These are phyloP conservation scores for Suhomyces ambrosiae DNA, from an alignment of 1,139 yeast genomes.

Conservation along the genomic window DNA sequence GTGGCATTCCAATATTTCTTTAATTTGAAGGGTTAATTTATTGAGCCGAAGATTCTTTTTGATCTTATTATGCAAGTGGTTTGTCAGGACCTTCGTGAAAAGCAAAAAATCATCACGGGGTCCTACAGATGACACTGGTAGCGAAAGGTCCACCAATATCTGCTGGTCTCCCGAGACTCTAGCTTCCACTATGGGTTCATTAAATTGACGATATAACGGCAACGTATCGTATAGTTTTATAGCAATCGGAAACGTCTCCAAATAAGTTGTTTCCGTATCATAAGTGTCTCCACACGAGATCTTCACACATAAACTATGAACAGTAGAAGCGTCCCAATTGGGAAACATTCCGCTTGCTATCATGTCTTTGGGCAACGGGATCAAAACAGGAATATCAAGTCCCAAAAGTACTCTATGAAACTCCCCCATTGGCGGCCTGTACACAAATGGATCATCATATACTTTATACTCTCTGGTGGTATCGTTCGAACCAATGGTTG, in stretches of 20 bases:
- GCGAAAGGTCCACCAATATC: conserved; percentile 42
- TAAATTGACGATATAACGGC: conserved; percentile 55
- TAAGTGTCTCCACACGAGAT: conserved; percentile 37
- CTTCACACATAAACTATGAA: conserved; percentile 38
- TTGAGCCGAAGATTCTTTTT: conserved; percentile 46
- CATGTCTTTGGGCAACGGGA: conserved; percentile 59
- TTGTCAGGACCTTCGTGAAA: conserved; percentile 40
- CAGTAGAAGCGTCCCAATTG: conserved; percentile 44
- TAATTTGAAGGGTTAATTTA: conserved; percentile 49
- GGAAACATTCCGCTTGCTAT: conserved; percentile 46
- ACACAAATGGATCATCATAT: conserved; percentile 40
- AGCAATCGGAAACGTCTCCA: conserved; percentile 48
- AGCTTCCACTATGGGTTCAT: conserved; percentile 49
- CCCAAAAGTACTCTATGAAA: conserved; percentile 48
- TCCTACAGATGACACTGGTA: conserved; percentile 53
- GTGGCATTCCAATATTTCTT: conserved; percentile 51
- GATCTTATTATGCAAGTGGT: conserved; percentile 35
- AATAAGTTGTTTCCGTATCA: conserved; percentile 32
- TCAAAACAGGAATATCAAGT: conserved; percentile 59
- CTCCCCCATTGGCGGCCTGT: conserved; percentile 40
- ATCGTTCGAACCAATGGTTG: conserved; percentile 48
- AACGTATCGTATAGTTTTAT: conserved; percentile 54
- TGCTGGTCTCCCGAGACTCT: conserved; percentile 44
- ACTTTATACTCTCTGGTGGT: conserved; percentile 36
- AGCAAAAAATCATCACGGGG: conserved; percentile 49